phyloP scores from a whole-genome alignment of 1,284 basidiomycete genomes.

The Ustilago hordei region DNA sequence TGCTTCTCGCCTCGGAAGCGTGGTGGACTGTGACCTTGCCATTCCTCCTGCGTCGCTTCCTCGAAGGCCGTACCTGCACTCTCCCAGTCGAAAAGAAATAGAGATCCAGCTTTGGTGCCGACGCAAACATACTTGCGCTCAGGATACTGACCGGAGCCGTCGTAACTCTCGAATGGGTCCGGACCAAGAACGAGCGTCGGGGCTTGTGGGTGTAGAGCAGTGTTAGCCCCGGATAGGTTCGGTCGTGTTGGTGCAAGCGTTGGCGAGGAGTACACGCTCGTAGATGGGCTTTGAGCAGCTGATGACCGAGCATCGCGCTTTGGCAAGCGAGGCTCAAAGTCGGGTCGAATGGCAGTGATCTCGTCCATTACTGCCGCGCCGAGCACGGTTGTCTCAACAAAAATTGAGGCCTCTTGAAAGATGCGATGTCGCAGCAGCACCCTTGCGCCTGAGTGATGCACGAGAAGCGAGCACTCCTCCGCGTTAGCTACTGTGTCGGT shows the following conservation, averaged over 20 bases:
- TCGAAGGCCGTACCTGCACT: constrained; percentile 37
- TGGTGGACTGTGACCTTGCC: constrained; percentile 71
- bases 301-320: constrained; percentile 38
- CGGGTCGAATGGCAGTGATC: constrained; percentile 56
- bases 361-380: constrained; percentile 52
- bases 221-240: not conserved
- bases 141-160: constrained; percentile 38
- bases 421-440: constrained; percentile 52
- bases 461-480: constrained; percentile 34
- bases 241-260: constrained; percentile 29
- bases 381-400: constrained; percentile 50
- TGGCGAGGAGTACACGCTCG: constrained; percentile 36
- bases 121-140: constrained; percentile 63
- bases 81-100: constrained; percentile 65
- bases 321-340: constrained; percentile 59
- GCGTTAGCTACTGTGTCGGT: not conserved
- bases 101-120: constrained; percentile 58
- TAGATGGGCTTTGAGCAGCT: constrained; percentile 28
- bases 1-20: constrained; percentile 75
- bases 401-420: not conserved
- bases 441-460: constrained; percentile 45
- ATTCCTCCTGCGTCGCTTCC: constrained; percentile 39
- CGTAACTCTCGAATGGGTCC: constrained; percentile 26
- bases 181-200: constrained; percentile 43
- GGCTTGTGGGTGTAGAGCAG: not conserved